Percentiles rank a stretch among this genome's conserved stretches.
phyloP scores from a whole-genome alignment of 2,329 filamentous ascomycete genomes.

The Hypomyces perniciosus region DNA sequence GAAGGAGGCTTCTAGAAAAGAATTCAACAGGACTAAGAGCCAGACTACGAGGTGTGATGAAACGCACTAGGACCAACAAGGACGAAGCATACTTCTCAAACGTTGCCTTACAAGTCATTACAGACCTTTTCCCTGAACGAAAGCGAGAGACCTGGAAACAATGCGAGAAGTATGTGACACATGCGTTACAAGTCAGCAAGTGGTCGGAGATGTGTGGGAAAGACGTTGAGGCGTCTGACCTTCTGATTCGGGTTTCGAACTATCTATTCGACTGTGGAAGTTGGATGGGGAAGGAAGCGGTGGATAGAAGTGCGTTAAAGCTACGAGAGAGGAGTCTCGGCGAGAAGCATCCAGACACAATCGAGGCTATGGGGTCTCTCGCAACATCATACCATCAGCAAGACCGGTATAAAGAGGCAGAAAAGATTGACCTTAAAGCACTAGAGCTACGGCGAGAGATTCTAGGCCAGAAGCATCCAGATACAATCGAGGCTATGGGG shows the following conservation, averaged over 20 bases:
- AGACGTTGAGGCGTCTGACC: slow-evolving; percentile 7
- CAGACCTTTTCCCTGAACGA: slow-evolving; percentile 16
- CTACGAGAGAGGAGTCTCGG: slow-evolving; percentile 14
- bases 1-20: background rate
- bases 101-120: slow-evolving; percentile 19
- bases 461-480: no score
- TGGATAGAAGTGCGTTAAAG: slow-evolving; percentile 15
- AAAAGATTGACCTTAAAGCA: no score
- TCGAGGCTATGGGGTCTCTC: no score
- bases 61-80: no score
- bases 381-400: background rate
- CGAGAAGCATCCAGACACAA: background rate
- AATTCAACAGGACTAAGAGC: no score
- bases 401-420: background rate
- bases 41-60: no score
- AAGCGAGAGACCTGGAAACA: slow-evolving; percentile 16
- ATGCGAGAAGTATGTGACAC: slow-evolving; percentile 24
- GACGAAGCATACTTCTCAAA: slow-evolving; percentile 17
- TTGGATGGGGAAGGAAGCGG: slow-evolving; percentile 21
- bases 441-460: no score
- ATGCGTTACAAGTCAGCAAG: slow-evolving; percentile 20
- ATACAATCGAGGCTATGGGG: no score
- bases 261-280: slow-evolving; percentile 21
- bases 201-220: slow-evolving; percentile 20
- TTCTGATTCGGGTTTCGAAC: slow-evolving; percentile 14